Percentiles rank a stretch among this genome's conserved stretches.
phyloP scores from a whole-genome alignment of 2,329 filamentous ascomycete genomes.

The Elsinoe australis region DNA sequence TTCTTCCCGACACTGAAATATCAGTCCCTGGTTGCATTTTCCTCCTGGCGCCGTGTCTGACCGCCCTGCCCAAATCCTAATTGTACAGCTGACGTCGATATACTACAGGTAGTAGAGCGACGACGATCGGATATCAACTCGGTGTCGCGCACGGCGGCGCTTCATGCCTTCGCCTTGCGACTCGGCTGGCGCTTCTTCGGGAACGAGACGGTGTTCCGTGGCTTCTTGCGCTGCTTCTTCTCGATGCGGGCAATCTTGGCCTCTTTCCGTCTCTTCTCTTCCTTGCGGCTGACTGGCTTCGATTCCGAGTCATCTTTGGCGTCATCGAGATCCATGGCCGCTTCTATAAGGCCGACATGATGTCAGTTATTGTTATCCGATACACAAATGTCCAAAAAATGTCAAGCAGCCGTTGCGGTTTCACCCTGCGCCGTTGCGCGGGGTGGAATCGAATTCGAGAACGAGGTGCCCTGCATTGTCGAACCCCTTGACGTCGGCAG shows the following conservation, averaged over 20 bases:
- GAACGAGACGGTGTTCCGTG: slow-evolving; percentile 35
- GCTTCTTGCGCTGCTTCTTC: slow-evolving; percentile 33
- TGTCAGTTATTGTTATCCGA: slow-evolving; percentile 28
- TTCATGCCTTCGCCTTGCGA: slow-evolving; percentile 26
- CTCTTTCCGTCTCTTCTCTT: slow-evolving; percentile 24
- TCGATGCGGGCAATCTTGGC: slow-evolving; percentile 31
- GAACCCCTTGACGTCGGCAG: slow-evolving; percentile 35
- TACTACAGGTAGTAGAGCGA: background rate
- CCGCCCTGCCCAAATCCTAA: too few species aligned
- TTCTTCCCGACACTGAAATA: too few species aligned
- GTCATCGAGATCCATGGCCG: slow-evolving; percentile 36
- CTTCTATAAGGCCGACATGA: slow-evolving; percentile 18
- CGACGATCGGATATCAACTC: background rate
- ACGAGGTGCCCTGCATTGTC: slow-evolving; percentile 29
- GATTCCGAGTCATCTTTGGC: slow-evolving; percentile 21
- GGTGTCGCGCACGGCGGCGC: too few species aligned
- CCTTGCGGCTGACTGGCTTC: slow-evolving; percentile 19
- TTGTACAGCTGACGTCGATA: too few species aligned
- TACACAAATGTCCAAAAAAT: slow-evolving; percentile 18
- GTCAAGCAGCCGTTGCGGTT: slow-evolving; percentile 14
- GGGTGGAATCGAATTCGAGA: slow-evolving; percentile 29
- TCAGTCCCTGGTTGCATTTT: too few species aligned
- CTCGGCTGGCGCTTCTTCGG: slow-evolving; percentile 22
- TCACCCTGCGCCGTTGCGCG: slow-evolving; percentile 25
- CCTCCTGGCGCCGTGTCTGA: too few species aligned